Evolutionary conservation across 805 yeast species (phyloP), one percentile per base, ranked within the genome.

Genomic region (Yarrowia sp.): DNA sequence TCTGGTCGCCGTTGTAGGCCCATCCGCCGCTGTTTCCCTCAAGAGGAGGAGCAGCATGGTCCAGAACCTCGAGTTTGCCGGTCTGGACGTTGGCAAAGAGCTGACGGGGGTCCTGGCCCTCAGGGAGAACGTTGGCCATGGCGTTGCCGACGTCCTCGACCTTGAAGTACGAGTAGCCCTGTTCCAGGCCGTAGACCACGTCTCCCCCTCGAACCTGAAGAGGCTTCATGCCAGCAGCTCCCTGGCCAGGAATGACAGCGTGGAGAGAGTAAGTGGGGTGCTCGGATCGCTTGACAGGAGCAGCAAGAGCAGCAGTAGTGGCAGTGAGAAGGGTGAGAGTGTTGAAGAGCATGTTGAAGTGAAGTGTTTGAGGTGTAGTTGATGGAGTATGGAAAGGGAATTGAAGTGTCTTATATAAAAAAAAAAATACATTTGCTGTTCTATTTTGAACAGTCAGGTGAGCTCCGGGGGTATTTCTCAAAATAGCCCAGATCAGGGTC

Each of bases 131-230:
- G 36, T 46, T 46, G 17, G 34, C 50, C 50, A 46, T 7, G 17
- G 50, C 50, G 36, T 20, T 24, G 1, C 50, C 50, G n/a, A 46
- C 50, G 14, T 46, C 50, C 50, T 46, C 34, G n/a, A 46, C 17
- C 50, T 46, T 46, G 50, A 46, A 46, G 50, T 24, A 46, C 9
- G 50, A 20, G 50, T 6, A 46, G 15, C 50, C 50, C 50, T 46
- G 50, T 7, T 20, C 34, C 34, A 46, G 50, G 9, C 50, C 50
- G 50, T 46, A 46, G 17, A 46, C 50, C 12, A 46, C 34, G 15
- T 46, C 34, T 34, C 14, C 14, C 1, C 34, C 50, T 24, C 50
- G 34, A 36, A 46, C 10, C 34, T 46, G 50, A 4, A 46, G 50
- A 20, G 50, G 12, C 9, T 24, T 24, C 50, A 46, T 24, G 15